These are phyloP conservation scores for Adansonia grandidieri DNA, from an alignment of 441 rosid species.

Conservation along the genomic window DNA sequence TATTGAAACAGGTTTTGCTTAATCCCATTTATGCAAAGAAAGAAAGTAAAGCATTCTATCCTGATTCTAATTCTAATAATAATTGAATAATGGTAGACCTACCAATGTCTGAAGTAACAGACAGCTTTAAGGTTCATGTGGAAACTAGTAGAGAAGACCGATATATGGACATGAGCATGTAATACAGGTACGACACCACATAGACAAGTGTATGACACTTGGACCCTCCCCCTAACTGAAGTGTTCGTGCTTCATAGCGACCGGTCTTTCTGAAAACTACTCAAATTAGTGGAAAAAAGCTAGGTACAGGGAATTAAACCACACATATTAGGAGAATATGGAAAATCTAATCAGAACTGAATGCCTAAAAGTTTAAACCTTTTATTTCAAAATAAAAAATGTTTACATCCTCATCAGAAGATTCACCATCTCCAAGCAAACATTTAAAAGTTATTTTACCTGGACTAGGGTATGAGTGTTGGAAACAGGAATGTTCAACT, in stretches of 20 bases:
- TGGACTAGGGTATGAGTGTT: too few relatives aligned
- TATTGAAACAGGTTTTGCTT: not conserved
- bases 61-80: not conserved
- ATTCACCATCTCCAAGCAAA: not conserved
- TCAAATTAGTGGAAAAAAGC: not conserved
- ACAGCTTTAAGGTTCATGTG: not conserved
- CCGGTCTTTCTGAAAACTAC: not conserved
- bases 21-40: not conserved
- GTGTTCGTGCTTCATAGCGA: too few relatives aligned
- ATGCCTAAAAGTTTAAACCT: too few relatives aligned
- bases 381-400: not conserved
- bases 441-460: not conserved
- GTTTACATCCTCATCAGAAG: not conserved
- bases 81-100: not conserved
- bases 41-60: not conserved
- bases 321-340: not conserved
- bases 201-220: too few relatives aligned
- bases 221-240: too few relatives aligned
- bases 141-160: too few relatives aligned
- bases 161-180: too few relatives aligned
- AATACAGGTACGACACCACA: too few relatives aligned
- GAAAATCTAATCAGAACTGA: too few relatives aligned
- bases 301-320: not conserved
- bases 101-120: not conserved
- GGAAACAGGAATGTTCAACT: too few relatives aligned